Evolutionary conservation across 179 eudicot species (phyloP).

Genomic region (Amaranthus tricolor): DNA sequence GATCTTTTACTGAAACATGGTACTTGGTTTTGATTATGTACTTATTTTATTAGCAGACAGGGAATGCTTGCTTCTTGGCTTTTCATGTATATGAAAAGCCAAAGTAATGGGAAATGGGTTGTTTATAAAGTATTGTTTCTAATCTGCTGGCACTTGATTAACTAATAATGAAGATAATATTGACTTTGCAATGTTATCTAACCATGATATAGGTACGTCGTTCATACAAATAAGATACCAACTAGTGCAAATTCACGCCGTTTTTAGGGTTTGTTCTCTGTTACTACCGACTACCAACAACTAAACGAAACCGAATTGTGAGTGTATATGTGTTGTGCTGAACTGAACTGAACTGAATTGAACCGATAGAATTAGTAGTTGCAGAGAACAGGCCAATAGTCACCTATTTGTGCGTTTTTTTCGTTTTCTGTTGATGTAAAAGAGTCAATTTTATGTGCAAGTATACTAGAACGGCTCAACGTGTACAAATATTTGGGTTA

Average conservation of each 20-base stretch:
- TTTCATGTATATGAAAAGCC: conserved; percentile 19
- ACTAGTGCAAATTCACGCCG: not conserved
- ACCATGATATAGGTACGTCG: not conserved
- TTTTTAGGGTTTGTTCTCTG: not conserved
- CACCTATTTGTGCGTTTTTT: too few species aligned
- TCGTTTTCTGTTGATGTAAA: too few species aligned
- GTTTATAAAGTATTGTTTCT: not conserved
- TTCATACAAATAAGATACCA: not conserved
- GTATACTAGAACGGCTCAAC: too few species aligned
- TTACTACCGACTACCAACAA: too few species aligned
- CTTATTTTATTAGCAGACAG: not conserved
- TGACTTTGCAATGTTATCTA: conserved; percentile 5
- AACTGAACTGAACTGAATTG: too few species aligned
- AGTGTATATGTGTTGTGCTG: too few species aligned
- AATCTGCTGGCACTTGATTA: not conserved
- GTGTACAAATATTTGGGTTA: not conserved
- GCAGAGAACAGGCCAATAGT: too few species aligned
- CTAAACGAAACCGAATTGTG: too few species aligned
- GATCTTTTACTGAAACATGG: not conserved
- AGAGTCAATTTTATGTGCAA: not conserved
- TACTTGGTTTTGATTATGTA: not conserved
- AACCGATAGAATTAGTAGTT: too few species aligned
- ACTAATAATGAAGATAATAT: conserved; percentile 1
- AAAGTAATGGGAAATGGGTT: not conserved
- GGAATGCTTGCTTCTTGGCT: conserved; percentile 12